Conservation (phyloP, 306 rosid genomes). For the Vigna unguiculata region DNA sequence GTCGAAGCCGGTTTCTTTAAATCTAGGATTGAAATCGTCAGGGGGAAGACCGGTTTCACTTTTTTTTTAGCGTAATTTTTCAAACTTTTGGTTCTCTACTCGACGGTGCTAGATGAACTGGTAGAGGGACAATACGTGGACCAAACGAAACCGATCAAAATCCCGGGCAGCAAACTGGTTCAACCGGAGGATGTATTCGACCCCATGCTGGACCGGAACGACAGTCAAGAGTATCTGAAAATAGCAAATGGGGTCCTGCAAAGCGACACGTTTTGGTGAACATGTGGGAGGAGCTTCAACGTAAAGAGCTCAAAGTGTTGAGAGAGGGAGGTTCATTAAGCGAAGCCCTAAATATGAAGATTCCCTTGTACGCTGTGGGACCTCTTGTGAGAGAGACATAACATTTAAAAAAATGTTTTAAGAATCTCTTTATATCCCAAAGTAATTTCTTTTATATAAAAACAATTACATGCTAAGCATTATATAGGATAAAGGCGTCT, state of each 20-base stretch:
- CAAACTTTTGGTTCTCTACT: background rate
- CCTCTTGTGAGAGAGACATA: constrained; percentile 49
- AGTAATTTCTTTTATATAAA: too few species aligned
- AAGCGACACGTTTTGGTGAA: constrained; percentile 33
- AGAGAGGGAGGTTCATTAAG: background rate
- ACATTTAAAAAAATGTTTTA: too few species aligned
- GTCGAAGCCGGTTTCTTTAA: too few species aligned
- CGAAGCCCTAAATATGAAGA: background rate
- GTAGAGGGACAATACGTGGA: constrained; percentile 52
- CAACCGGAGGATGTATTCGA: constrained; percentile 48
- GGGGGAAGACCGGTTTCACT: too few species aligned
- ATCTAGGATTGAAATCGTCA: too few species aligned
- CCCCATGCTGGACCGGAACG: constrained; percentile 48
- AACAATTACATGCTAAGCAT: too few species aligned
- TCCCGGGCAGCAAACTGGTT: constrained; percentile 53
- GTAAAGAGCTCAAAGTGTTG: background rate
- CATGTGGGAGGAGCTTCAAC: constrained; percentile 46
- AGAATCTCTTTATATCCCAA: too few species aligned
- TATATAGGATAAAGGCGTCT: too few species aligned
- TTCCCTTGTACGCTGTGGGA: constrained; percentile 59
- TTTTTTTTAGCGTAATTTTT: too few species aligned
- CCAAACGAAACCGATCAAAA: constrained; percentile 37
- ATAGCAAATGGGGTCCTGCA: accelerated
- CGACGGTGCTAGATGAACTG: constrained; percentile 34
- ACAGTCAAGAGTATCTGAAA: constrained; percentile 31